phyloP scores from a whole-genome alignment of 352 stramenopile genomes.

The Phytophthora boehmeriae region DNA sequence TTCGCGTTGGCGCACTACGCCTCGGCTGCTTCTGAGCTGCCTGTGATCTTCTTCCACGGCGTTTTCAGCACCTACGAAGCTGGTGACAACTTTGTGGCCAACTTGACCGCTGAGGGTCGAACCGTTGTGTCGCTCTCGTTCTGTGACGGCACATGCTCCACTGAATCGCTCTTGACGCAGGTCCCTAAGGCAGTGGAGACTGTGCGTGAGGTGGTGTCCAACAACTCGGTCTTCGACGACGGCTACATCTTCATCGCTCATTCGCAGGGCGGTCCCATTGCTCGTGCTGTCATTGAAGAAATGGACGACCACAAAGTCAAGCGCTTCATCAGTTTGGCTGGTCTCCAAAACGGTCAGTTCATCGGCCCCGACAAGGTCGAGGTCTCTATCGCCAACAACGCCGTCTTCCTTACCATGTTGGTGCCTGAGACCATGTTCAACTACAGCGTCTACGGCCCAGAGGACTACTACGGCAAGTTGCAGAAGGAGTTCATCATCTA shows the following conservation, averaged over 20 bases:
- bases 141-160: slow-evolving; percentile 30
- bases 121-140: slow-evolving; percentile 38
- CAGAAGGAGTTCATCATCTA: slow-evolving; percentile 42
- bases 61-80: slow-evolving; percentile 19
- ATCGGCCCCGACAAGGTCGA: slow-evolving; percentile 34
- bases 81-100: slow-evolving; percentile 24
- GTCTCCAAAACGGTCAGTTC: slow-evolving; percentile 50
- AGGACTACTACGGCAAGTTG: slow-evolving; percentile 28
- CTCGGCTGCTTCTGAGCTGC: slow-evolving; percentile 20
- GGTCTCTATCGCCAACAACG: slow-evolving; percentile 11
- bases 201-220: slow-evolving; percentile 28
- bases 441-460: slow-evolving; percentile 14
- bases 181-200: slow-evolving; percentile 33
- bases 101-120: slow-evolving; percentile 30
- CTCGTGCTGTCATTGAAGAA: slow-evolving; percentile 43
- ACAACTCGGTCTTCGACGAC: slow-evolving; percentile 30
- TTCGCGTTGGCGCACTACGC: slow-evolving; percentile 3
- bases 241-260: slow-evolving; percentile 56
- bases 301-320: slow-evolving; percentile 53
- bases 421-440: slow-evolving; percentile 32
- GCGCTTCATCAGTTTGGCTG: slow-evolving; percentile 46
- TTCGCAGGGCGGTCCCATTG: slow-evolving; percentile 39
- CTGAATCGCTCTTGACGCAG: slow-evolving; percentile 24
- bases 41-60: slow-evolving; percentile 48
- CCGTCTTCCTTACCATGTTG: slow-evolving; percentile 6